Conservation (phyloP, 352 stramenopile species). For the Pseudoperonospora humuli region DNA sequence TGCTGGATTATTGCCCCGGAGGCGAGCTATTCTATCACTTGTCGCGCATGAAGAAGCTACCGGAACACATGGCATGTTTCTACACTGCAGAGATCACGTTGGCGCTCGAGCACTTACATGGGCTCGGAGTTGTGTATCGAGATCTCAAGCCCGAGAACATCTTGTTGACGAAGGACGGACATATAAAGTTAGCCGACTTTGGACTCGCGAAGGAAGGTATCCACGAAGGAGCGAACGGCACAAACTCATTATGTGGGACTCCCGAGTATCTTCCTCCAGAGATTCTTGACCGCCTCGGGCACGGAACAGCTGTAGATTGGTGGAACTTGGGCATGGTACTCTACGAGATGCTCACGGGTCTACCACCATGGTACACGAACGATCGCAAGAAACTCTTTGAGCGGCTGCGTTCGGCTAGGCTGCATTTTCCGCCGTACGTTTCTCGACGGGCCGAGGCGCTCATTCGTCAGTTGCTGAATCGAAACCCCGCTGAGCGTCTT, state of each 20-base stretch:
- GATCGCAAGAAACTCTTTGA: slow-evolving; percentile 87
- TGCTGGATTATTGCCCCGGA: slow-evolving; percentile 88
- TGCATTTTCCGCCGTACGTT: slow-evolving; percentile 83
- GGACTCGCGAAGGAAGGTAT: slow-evolving; percentile 79
- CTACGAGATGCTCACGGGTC: slow-evolving; percentile 77
- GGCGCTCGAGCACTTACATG: slow-evolving; percentile 78
- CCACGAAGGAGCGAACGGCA: slow-evolving; percentile 49
- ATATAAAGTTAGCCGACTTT: slow-evolving; percentile 88
- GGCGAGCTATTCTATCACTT: slow-evolving; percentile 87
- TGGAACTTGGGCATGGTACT: slow-evolving; percentile 85
- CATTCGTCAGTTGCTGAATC: slow-evolving; percentile 76
- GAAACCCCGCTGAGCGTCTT: slow-evolving; percentile 59
- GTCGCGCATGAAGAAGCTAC: slow-evolving; percentile 80
- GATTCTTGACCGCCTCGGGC: slow-evolving; percentile 64
- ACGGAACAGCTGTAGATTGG: slow-evolving; percentile 91
- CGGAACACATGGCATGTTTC: slow-evolving; percentile 83
- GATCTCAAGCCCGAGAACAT: slow-evolving; percentile 78
- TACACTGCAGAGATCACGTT: slow-evolving; percentile 85
- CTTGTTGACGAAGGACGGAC: slow-evolving; percentile 62
- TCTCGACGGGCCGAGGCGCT: slow-evolving; percentile 64
- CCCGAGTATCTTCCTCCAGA: slow-evolving; percentile 86
- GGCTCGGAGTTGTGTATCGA: slow-evolving; percentile 75
- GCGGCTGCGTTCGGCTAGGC: slow-evolving; percentile 58
- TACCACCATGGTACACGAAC: slow-evolving; percentile 85
- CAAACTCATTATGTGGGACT: slow-evolving; percentile 80